phyloP scores from a whole-genome alignment of 495 filamentous ascomycete species.

The Penicillium simplicissimum region DNA sequence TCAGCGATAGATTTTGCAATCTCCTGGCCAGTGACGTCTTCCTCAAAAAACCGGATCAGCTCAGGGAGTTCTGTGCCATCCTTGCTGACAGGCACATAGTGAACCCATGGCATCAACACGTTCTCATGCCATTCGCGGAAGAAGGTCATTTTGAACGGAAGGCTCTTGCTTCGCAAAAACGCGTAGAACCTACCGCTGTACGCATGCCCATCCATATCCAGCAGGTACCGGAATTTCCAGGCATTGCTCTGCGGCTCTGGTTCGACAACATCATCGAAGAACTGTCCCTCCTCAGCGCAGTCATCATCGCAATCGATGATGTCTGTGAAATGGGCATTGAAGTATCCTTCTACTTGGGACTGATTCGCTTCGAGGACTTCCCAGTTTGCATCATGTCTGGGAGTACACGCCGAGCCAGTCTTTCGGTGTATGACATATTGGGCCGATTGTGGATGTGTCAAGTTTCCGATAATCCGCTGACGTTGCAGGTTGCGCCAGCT shows the following conservation, averaged over 20 bases:
- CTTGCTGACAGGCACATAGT: slow-evolving; percentile 52
- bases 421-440: neutral
- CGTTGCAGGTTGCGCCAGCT: slow-evolving; percentile 17
- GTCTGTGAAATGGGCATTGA: slow-evolving; percentile 14
- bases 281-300: slow-evolving; percentile 11
- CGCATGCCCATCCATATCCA: slow-evolving; percentile 58
- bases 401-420: neutral
- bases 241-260: slow-evolving; percentile 11
- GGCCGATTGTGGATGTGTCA: slow-evolving; percentile 14
- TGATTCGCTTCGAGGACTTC: slow-evolving; percentile 1
- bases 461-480: slow-evolving; percentile 17
- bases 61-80: slow-evolving; percentile 48
- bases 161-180: slow-evolving; percentile 42
- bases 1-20: slow-evolving; percentile 42
- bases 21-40: slow-evolving; percentile 32
- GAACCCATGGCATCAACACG: slow-evolving; percentile 55
- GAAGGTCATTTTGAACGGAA: slow-evolving; percentile 49
- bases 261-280: slow-evolving; percentile 8
- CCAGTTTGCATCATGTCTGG: slow-evolving; percentile 6
- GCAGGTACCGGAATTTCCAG: slow-evolving; percentile 27
- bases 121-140: slow-evolving; percentile 60
- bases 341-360: slow-evolving; percentile 5
- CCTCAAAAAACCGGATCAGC: slow-evolving; percentile 39
- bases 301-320: slow-evolving; percentile 20
- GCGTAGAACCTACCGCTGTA: slow-evolving; percentile 53